Percentiles rank a stretch among this genome's conserved stretches.
Conservation (phyloP, 2,329 filamentous ascomycete species). For the Hymenoscyphus occultus region DNA sequence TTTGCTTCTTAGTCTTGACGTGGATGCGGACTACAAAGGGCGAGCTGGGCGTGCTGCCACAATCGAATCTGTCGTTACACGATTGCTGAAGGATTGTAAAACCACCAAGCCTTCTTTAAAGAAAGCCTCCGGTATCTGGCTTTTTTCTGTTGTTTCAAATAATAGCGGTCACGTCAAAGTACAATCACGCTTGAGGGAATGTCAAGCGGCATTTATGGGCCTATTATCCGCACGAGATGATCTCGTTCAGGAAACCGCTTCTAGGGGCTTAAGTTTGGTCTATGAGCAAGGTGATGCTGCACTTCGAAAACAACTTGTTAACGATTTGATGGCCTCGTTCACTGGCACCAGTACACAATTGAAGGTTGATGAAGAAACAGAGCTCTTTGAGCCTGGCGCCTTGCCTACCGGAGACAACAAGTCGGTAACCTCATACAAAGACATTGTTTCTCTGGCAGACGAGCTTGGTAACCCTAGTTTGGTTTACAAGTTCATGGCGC, state of each 20-base stretch:
- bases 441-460: slow-evolving; percentile 92
- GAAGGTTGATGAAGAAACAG: slow-evolving; percentile 85
- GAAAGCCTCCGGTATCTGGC: slow-evolving; percentile 93
- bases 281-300: slow-evolving; percentile 86
- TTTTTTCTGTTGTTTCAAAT: slow-evolving; percentile 87
- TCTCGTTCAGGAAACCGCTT: slow-evolving; percentile 92
- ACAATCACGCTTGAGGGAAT: slow-evolving; percentile 70
- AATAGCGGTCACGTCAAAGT: slow-evolving; percentile 77
- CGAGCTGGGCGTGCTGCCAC: slow-evolving; percentile 42
- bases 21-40: slow-evolving; percentile 54
- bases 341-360: slow-evolving; percentile 72
- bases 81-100: slow-evolving; percentile 73
- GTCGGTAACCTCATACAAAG: slow-evolving; percentile 92
- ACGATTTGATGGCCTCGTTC: slow-evolving; percentile 84
- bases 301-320: slow-evolving; percentile 78
- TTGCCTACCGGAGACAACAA: slow-evolving; percentile 86
- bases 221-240: slow-evolving; percentile 87
- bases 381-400: slow-evolving; percentile 88
- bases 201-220: slow-evolving; percentile 82
- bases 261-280: slow-evolving; percentile 83
- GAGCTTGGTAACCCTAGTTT: slow-evolving; percentile 94
- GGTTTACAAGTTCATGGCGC: slow-evolving; percentile 98
- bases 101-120: slow-evolving; percentile 84
- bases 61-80: slow-evolving; percentile 52
- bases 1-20: slow-evolving; percentile 71